Evolutionary conservation across 768 basidiomycete genomes (phyloP), one percentile per base, ranked within the genome.

Genomic region (Lentinula detonsa): DNA sequence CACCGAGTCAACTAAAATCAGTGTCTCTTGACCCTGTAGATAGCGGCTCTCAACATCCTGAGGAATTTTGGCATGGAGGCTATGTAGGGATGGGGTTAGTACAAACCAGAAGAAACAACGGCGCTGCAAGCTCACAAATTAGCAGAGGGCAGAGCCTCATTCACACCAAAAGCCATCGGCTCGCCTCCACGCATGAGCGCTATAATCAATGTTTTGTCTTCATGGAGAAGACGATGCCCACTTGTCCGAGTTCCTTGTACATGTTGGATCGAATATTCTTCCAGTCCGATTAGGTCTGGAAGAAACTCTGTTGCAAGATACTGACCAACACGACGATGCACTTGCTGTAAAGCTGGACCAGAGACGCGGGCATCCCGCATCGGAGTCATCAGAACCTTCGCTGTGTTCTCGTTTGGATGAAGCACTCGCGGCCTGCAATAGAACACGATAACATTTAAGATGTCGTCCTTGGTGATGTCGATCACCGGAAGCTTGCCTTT

Each of bases 141-240:
- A 45, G 68, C 65, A 33, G 59, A 61, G 8, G 57, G 63, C 28
- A 69, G 48, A 43, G 62, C 67, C 9, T 58, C 60, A 55, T 57
- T 66, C 23, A 69, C 60, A 59, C 68, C 62, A 6, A 58, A 45
- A 31, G 68, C 69, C 66, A 70, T 66, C 15, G 66, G 67, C 61
- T 68, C 69, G 23, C 67, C 67, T 13, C 68, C 69, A 46, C 66
- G 69, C 69, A 70, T 67, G 1, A 67, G 65, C 13, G 67, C 65
- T 48, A 67, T 63, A 51, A 67, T 67, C 45, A 61, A 37, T 9
- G 65, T 69, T 57, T 66, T 64, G 49, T 53, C 56, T 49, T 67
- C 68, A 31, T 66, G 46, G 55, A 34, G 63, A 61, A 69, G 43
- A 33, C 68, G 65, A 68, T 63, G 61, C 7, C 66, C 68, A 43